Conservation (phyloP, 202 grass and related monocot species). For the Setaria italica region DNA sequence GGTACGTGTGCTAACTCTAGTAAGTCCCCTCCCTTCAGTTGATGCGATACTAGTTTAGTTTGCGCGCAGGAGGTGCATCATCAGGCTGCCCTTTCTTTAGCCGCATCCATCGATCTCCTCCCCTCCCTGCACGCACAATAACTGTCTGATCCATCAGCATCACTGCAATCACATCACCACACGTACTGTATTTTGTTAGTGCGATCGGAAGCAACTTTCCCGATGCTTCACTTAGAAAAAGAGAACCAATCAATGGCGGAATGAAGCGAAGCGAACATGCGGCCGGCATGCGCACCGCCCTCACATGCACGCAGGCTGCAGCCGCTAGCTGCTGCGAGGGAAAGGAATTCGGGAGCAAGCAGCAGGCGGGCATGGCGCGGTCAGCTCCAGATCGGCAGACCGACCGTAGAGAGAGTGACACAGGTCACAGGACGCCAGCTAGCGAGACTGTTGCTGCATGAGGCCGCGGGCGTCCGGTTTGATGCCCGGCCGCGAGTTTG, state of each 20-base stretch:
- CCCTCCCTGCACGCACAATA: neutral
- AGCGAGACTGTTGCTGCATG: slow-evolving; percentile 14
- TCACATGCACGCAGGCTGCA: neutral
- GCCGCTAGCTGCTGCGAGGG: neutral
- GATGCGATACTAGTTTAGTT: neutral
- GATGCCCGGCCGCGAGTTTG: neutral
- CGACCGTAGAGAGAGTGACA: neutral
- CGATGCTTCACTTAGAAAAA: neutral
- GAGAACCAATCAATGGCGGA: too few species aligned
- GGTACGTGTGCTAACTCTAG: too few species aligned
- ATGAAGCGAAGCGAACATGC: slow-evolving; percentile 3
- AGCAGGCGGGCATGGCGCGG: neutral
- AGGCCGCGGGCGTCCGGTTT: neutral
- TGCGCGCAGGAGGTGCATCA: neutral
- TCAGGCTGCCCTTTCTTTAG: neutral
- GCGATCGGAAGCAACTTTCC: neutral
- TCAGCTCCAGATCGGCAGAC: neutral
- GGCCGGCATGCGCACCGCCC: neutral
- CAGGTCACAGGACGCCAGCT: neutral
- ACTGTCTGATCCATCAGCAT: neutral
- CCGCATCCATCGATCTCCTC: neutral
- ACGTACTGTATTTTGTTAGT: neutral
- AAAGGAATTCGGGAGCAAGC: neutral
- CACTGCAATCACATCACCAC: neutral
- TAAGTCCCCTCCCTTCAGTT: neutral